Base-by-base conservation (phyloP, 163 green algal species). In the Scenedesmus sp. region DNA sequence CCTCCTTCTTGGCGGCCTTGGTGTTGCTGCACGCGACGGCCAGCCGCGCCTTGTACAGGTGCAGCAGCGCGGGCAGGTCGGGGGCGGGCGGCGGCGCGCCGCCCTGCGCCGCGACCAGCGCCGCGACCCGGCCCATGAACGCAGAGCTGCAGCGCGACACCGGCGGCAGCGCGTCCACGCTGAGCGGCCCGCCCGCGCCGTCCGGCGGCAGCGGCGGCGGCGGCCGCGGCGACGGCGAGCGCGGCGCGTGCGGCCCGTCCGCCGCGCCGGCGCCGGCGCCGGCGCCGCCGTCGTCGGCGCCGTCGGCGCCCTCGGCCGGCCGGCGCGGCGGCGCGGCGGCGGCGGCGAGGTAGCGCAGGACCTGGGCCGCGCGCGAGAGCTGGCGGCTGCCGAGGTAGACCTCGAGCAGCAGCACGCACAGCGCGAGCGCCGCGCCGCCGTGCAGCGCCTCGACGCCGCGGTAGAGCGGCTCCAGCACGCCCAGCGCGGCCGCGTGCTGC, bases 341-440 rank as follows among this genome's bases (percentile, higher is more conserved):
- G 2, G 34, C 28, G n/a, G 69, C 62, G 20, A 81, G 36, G 26
- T 75, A 77, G 1, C 51, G 39, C n/a, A 82, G 42, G 22, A 77
- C 63, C 17, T 51, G 29, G 13, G 64, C 75, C 56, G 75, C 75
- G 29, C 77, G 77, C 1, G 44, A n/a, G 17, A 47, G 45, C 51
- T 82, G 75, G 26, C 60, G 14, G 29, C 63, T 64, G 54, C n/a
- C n/a, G 7, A 82, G 26, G 28, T 82, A 77, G 31, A 77, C 44
- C 64, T 82, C 75, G 2, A 82, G 64, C 54, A 82, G 64, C 42
- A 82, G 54, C 13, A 70, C 31, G 26, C 75, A 82, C 18, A 82
- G 18, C 24, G 36, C 64, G 17, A 77, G 64, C 20, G 53, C 75
- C 31, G 54, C 42, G 20, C 53, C 75, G 2, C n/a, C 64, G 26